Base-by-base conservation (phyloP, 768 basidiomycete species). In the Phlebiopsis flavidoalba region DNA sequence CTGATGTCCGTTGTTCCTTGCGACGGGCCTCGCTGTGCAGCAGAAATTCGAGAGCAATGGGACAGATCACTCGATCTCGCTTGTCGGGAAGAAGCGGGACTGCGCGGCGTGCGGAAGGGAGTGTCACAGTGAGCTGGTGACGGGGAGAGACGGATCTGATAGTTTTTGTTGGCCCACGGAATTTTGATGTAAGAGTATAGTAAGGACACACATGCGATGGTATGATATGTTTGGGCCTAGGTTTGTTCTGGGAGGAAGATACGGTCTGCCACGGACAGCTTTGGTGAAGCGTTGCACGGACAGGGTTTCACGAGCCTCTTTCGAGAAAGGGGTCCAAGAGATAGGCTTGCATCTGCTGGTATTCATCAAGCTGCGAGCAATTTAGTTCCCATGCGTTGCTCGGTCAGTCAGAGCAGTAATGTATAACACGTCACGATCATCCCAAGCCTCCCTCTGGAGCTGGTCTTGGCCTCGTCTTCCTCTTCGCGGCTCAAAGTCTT, bases 71-170 rank as follows among this genome's bases (percentile, higher is more conserved):
- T 83, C 78, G 37, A 97, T 81, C 68, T 93, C 88, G 69, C n/a
- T n/a, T 98, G 96, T 46, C n/a, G 96, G 96, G 70, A 99, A 97
- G 73, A 90, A 95, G 63, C 92, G 87, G 63, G 89, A n/a, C 96
- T 99, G 69, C 60, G 63, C 60, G 63, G 24, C 36, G 40, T 56
- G 51, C 60, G 24, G 58, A 47, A 22, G 36, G 52, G 58, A 19
- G 3, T 43, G n/a, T n/a, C n/a, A n/a, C 36, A 15, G 43, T 45
- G 24, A 1, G 35, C n/a, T 26, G 5, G 48, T 26, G 59, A 50
- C 37, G 54, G 26, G 24, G 31, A 37, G 35, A 22, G 35, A n/a
- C 14, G 36, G 57, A 96, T n/a, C 96, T 86, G 75, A 96, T 89
- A 0, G 88, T 87, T 76, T 98, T 98, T n/a, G n/a, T 73, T 89